Evolutionary conservation across 2,329 filamentous ascomycete genomes (phyloP).

Genomic region (Phaeosphaeria sp.): DNA sequence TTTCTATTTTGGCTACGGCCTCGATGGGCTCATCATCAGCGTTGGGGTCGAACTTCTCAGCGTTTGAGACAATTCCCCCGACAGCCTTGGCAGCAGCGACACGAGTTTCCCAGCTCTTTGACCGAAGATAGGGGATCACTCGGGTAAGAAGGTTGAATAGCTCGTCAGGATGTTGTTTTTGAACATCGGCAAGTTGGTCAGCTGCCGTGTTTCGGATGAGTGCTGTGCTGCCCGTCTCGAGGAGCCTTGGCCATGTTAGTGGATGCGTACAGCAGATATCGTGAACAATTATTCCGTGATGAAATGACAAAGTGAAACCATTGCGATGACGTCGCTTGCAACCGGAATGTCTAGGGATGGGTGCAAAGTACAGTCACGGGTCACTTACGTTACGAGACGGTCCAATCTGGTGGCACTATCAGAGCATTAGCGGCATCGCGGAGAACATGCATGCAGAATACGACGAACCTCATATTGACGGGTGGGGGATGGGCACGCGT

Average conservation of each 20-base stretch:
- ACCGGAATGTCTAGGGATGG: neutral
- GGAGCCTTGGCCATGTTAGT: conserved; percentile 67
- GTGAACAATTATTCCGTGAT: neutral
- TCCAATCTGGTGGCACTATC: conserved; percentile 49
- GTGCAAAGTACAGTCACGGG: conserved; percentile 12
- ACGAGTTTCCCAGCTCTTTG: conserved; percentile 96
- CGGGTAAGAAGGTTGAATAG: conserved; percentile 92
- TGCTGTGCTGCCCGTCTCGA: conserved; percentile 96
- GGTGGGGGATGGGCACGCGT: conserved; percentile 7
- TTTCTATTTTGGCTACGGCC: conserved; percentile 51
- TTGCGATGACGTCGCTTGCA: neutral
- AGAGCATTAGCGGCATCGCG: conserved; percentile 39
- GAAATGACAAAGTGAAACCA: neutral
- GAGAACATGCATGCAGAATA: conserved; percentile 29
- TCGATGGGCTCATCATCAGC: conserved; percentile 72
- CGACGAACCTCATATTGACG: conserved; percentile 41
- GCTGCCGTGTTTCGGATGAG: conserved; percentile 97
- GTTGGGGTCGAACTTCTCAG: conserved; percentile 87
- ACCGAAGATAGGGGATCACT: conserved; percentile 92
- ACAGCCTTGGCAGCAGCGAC: conserved; percentile 93
- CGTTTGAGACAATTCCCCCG: conserved; percentile 91
- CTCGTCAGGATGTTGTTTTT: conserved; percentile 97
- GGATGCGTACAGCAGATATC: neutral
- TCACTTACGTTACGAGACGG: conserved; percentile 48
- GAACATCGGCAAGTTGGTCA: conserved; percentile 94